phyloP scores from a whole-genome alignment of 768 basidiomycete species.

The Amanita pseudoporphyria region DNA sequence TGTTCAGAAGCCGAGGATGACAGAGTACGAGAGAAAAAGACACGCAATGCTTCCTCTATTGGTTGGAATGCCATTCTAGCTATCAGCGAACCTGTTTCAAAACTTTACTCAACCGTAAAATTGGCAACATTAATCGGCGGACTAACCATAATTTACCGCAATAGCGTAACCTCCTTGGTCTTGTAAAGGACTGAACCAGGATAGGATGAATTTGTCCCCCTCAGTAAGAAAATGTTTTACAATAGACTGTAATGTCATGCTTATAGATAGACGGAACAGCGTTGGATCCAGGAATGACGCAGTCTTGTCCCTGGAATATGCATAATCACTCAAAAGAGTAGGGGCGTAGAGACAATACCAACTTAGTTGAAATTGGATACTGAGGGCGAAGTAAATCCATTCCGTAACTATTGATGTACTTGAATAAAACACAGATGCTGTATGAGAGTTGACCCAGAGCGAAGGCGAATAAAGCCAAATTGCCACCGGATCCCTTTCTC shows the following conservation, averaged over 20 bases:
- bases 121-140: background rate
- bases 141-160: slow-evolving; percentile 88
- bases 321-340: background rate
- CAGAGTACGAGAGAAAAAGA: slow-evolving; percentile 76
- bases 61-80: slow-evolving; percentile 94
- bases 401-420: slow-evolving; percentile 43
- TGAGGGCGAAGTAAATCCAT: slow-evolving; percentile 23
- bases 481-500: slow-evolving; percentile 21
- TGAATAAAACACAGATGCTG: slow-evolving; percentile 41
- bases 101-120: background rate
- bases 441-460: slow-evolving; percentile 80
- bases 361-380: background rate
- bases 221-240: slow-evolving; percentile 95
- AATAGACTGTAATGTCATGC: slow-evolving; percentile 82
- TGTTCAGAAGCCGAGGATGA: slow-evolving; percentile 10
- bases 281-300: slow-evolving; percentile 22
- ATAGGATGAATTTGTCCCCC: slow-evolving; percentile 86
- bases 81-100: slow-evolving; percentile 67
- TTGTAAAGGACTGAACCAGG: slow-evolving; percentile 69
- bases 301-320: slow-evolving; percentile 9
- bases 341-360: background rate
- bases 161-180: slow-evolving; percentile 95
- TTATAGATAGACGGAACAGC: slow-evolving; percentile 55
- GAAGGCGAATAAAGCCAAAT: slow-evolving; percentile 69
- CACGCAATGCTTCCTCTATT: slow-evolving; percentile 83